Conservation (phyloP, 2,329 filamentous ascomycete species). For the Colletotrichum sp. region DNA sequence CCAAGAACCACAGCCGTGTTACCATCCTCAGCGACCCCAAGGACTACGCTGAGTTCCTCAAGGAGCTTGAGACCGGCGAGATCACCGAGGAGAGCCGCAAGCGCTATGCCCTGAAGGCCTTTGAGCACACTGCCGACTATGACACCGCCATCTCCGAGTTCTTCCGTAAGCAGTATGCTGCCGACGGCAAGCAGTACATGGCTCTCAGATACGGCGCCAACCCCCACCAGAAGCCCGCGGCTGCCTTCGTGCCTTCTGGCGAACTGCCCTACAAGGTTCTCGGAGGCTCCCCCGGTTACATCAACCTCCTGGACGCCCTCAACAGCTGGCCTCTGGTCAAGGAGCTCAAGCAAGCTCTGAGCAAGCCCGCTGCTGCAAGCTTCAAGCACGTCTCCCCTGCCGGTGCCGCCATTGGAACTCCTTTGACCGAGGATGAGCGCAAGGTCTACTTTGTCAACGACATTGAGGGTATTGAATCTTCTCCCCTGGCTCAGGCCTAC, state of each 20-base stretch:
- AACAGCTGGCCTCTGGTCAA: slow-evolving; percentile 98
- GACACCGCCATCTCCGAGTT: slow-evolving; percentile 94
- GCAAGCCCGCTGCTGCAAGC: slow-evolving; percentile 88
- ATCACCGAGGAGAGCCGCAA: slow-evolving; percentile 86
- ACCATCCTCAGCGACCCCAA: slow-evolving; percentile 93
- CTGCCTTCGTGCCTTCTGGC: slow-evolving; percentile 76
- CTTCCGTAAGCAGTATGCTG: slow-evolving; percentile 96
- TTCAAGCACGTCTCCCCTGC: slow-evolving; percentile 99
- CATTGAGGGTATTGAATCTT: slow-evolving; percentile 86
- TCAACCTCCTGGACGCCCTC: slow-evolving; percentile 94
- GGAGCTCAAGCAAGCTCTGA: slow-evolving; percentile 89
- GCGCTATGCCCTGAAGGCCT: slow-evolving; percentile 93
- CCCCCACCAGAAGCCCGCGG: slow-evolving; percentile 96
- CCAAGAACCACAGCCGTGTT: slow-evolving; percentile 96
- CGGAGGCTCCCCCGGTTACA: slow-evolving; percentile 88
- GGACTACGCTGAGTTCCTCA: slow-evolving; percentile 93
- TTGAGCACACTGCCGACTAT: slow-evolving; percentile 97
- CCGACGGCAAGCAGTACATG: slow-evolving; percentile 81
- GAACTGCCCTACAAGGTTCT: slow-evolving; percentile 95
- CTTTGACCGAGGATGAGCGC: slow-evolving; percentile 84
- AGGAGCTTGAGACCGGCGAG: slow-evolving; percentile 86
- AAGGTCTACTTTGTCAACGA: slow-evolving; percentile 99
- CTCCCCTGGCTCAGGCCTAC: slow-evolving; percentile 89
- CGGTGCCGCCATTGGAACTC: slow-evolving; percentile 91
- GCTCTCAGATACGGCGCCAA: slow-evolving; percentile 94